Evolutionary conservation across 2,329 filamentous ascomycete species (phyloP).

Genomic region (Didymella segeticola): DNA sequence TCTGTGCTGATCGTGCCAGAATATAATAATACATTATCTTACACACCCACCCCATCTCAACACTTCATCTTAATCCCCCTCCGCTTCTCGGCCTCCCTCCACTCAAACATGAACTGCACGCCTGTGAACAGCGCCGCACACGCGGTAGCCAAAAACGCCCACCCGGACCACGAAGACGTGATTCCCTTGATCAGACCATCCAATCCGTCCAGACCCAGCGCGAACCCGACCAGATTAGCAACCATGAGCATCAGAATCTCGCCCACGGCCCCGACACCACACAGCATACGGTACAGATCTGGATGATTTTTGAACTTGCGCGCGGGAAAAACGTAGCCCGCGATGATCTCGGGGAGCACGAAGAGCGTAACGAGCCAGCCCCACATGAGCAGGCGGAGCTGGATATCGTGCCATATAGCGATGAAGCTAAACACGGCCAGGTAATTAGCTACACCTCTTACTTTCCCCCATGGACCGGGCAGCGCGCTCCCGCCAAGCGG

Average conservation of each 20-base stretch:
- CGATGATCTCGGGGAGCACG: constrained; percentile 85
- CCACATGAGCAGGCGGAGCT: constrained; percentile 89
- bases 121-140: constrained; percentile 81
- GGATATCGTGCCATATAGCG: constrained; percentile 96
- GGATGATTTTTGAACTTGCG: constrained; percentile 73
- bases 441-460: constrained; percentile 74
- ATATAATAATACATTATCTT: too few relatives aligned
- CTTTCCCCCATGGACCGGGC: constrained; percentile 51
- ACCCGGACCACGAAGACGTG: constrained; percentile 75
- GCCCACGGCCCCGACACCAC: constrained; percentile 77
- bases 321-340: constrained; percentile 73
- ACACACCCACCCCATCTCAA: constrained; percentile 46
- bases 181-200: constrained; percentile 78
- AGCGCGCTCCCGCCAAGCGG: constrained; percentile 76
- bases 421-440: constrained; percentile 93
- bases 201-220: constrained; percentile 86
- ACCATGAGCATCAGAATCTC: constrained; percentile 96
- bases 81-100: constrained; percentile 82
- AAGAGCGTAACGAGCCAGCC: constrained; percentile 96
- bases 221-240: constrained; percentile 94
- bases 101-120: constrained; percentile 95
- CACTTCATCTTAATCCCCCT: constrained; percentile 85
- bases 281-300: constrained; percentile 78
- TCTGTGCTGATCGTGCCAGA: too few relatives aligned
- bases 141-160: constrained; percentile 74